phyloP scores from a whole-genome alignment of 768 basidiomycete genomes.

The Trametes maxima region DNA sequence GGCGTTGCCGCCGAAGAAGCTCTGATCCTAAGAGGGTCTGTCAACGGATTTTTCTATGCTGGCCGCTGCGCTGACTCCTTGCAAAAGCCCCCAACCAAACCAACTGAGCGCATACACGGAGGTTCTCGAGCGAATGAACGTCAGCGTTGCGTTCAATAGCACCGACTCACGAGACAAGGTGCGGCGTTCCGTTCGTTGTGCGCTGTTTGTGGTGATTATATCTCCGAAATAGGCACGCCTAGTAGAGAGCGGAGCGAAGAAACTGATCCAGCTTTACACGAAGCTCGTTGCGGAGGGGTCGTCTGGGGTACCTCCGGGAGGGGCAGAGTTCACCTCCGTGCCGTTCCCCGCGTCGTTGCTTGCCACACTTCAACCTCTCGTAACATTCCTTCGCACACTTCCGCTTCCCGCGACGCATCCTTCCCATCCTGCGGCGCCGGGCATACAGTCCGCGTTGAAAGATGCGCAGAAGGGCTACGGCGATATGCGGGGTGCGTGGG shows the following conservation, averaged over 20 bases:
- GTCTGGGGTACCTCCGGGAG: conserved; percentile 69
- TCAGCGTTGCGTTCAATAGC: conserved; percentile 75
- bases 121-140: conserved; percentile 76
- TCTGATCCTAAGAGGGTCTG: conserved; percentile 75
- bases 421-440: conserved; percentile 73
- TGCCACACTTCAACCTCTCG: conserved; percentile 60
- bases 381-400: conserved; percentile 68
- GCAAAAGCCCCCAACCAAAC: conserved; percentile 64
- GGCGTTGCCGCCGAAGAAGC: conserved; percentile 79
- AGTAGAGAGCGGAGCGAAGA: conserved; percentile 82
- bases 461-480: conserved; percentile 85
- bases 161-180: conserved; percentile 62
- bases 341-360: conserved; percentile 60
- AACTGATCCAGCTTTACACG: conserved; percentile 80
- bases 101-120: conserved; percentile 69
- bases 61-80: background rate
- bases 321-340: conserved; percentile 53
- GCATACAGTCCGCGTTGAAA: conserved; percentile 63
- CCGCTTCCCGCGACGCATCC: conserved; percentile 82
- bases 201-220: background rate
- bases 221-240: conserved; percentile 54
- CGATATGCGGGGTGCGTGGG: conserved; percentile 85
- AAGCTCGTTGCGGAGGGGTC: conserved; percentile 87
- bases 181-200: background rate
- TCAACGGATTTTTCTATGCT: background rate